Conservation (phyloP, 768 basidiomycete genomes). For the Tylopilus intermedius region DNA sequence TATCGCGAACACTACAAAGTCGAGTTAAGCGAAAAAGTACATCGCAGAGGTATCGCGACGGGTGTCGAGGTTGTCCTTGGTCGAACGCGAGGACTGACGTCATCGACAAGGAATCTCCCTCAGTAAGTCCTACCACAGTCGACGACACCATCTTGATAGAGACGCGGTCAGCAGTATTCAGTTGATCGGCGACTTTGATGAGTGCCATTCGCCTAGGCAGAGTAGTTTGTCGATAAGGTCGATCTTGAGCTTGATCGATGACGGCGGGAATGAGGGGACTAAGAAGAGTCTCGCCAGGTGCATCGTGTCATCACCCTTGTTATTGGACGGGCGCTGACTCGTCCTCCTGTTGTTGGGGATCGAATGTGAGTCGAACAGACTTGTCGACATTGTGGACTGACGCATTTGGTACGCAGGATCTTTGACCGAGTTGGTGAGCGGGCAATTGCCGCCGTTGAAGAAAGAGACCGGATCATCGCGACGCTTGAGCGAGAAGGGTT, state of each 20-base stretch:
- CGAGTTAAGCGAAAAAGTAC: slow-evolving; percentile 13
- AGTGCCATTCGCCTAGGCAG: slow-evolving; percentile 3
- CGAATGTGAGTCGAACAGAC: slow-evolving; percentile 35
- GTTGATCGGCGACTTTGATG: slow-evolving; percentile 22
- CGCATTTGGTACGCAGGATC: slow-evolving; percentile 23
- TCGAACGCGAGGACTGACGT: slow-evolving; percentile 1
- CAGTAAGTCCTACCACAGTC: neutral
- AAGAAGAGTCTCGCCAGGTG: slow-evolving; percentile 34
- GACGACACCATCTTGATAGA: slow-evolving; percentile 27
- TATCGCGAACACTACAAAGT: slow-evolving; percentile 34
- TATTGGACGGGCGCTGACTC: neutral
- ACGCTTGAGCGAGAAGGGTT: slow-evolving; percentile 6
- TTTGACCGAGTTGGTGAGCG: slow-evolving; percentile 32
- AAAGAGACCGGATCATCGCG: slow-evolving; percentile 25
- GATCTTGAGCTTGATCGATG: slow-evolving; percentile 42
- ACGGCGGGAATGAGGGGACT: slow-evolving; percentile 23
- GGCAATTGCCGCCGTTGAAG: slow-evolving; percentile 27
- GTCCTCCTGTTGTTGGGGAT: slow-evolving; percentile 40
- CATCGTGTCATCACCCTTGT: slow-evolving; percentile 5
- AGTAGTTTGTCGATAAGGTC: slow-evolving; percentile 5
- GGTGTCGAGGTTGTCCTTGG: neutral
- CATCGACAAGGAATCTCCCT: neutral
- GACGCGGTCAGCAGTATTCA: slow-evolving; percentile 36
- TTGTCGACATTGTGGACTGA: neutral
- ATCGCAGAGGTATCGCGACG: slow-evolving; percentile 2